These are phyloP conservation scores for Paramecium tetraurelia DNA, from an alignment of 73 alveolate genomes.

Conservation along the genomic window DNA sequence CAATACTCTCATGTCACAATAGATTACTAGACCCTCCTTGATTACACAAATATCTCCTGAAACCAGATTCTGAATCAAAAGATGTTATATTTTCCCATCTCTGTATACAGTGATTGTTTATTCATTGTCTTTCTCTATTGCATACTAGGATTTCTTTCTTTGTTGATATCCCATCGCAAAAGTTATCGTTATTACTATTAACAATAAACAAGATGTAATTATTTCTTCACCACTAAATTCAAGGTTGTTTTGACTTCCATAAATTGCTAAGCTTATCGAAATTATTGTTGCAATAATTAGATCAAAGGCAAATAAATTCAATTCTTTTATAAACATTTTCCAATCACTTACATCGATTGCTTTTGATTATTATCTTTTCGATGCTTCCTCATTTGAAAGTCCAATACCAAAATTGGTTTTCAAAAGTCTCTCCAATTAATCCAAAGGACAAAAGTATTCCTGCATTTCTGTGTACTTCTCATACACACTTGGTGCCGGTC, in stretches of 20 bases:
- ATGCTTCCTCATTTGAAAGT: background rate
- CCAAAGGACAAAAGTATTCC: conserved; percentile 28
- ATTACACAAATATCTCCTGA: conserved; percentile 13
- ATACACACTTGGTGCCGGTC: background rate
- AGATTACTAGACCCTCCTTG: background rate
- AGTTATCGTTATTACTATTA: background rate
- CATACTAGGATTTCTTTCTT: conserved; percentile 19
- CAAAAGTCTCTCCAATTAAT: background rate
- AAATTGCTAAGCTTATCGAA: background rate
- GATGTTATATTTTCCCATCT: background rate
- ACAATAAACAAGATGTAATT: background rate
- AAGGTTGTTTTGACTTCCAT: background rate
- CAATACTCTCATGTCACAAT: background rate
- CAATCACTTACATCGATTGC: conserved; percentile 2
- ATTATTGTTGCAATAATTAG: background rate
- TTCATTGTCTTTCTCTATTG: background rate
- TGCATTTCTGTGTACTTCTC: conserved; percentile 39
- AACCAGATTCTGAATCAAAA: background rate
- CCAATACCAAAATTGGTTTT: background rate
- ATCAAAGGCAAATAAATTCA: conserved; percentile 34
- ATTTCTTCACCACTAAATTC: conserved; percentile 8
- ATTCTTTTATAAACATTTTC: conserved; percentile 30
- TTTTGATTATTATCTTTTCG: background rate
- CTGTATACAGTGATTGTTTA: background rate
- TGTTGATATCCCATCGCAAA: conserved; percentile 4